Conservation (phyloP, 192 early-diverging fungal species). For the Bifiguratus adelaidae region DNA sequence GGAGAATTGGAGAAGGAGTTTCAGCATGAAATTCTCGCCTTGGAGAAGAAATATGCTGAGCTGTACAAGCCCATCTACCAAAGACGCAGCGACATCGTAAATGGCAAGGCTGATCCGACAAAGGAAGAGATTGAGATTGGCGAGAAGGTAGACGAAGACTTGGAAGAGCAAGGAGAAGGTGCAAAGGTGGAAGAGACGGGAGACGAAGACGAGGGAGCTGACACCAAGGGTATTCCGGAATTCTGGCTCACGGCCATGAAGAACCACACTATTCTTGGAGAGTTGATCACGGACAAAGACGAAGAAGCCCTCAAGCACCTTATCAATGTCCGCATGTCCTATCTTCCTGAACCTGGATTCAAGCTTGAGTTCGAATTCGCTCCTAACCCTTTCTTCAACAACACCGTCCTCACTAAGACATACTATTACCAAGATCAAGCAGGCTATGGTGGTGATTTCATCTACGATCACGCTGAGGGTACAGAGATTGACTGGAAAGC, state of each 20-base stretch:
- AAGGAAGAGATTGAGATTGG: slow-evolving; percentile 67
- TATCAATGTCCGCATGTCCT: slow-evolving; percentile 77
- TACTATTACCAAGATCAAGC: slow-evolving; percentile 84
- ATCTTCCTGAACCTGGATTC: slow-evolving; percentile 89
- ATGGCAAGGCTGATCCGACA: slow-evolving; percentile 82
- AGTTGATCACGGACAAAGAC: slow-evolving; percentile 87
- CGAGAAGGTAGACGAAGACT: slow-evolving; percentile 48
- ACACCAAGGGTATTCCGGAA: slow-evolving; percentile 72
- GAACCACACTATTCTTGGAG: slow-evolving; percentile 69
- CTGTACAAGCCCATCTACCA: slow-evolving; percentile 85
- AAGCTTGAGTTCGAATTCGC: slow-evolving; percentile 87
- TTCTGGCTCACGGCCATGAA: slow-evolving; percentile 96
- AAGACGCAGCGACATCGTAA: slow-evolving; percentile 71
- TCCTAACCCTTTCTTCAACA: slow-evolving; percentile 83
- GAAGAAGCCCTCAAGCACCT: slow-evolving; percentile 82
- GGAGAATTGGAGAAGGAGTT: slow-evolving; percentile 76
- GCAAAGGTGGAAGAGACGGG: slow-evolving; percentile 29
- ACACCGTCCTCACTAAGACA: slow-evolving; percentile 82
- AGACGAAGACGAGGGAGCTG: slow-evolving; percentile 35
- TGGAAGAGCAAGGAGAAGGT: slow-evolving; percentile 43
- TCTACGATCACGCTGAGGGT: slow-evolving; percentile 90
- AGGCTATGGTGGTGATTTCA: slow-evolving; percentile 71
- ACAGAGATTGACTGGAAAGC: slow-evolving; percentile 94
- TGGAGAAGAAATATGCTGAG: slow-evolving; percentile 94
- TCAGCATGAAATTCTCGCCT: slow-evolving; percentile 83